Conservation (phyloP, 1,139 yeast species). For the Kluyveromyces sp. region DNA sequence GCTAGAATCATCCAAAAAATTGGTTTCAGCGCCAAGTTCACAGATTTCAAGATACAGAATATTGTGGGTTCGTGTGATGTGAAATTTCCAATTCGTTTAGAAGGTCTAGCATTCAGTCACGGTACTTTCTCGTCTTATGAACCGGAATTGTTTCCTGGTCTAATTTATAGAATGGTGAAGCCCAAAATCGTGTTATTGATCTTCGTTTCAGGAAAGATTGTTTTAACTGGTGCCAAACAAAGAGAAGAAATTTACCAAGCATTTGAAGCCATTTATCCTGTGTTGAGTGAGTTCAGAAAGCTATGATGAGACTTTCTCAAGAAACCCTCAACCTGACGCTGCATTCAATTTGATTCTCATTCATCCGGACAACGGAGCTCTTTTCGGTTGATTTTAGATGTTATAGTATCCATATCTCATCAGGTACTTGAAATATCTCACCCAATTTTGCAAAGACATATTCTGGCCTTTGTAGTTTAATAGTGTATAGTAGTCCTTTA, state of each 20-base stretch:
- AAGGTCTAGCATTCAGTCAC: conserved; percentile 96
- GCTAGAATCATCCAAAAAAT: conserved; percentile 97
- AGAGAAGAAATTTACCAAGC: conserved; percentile 98
- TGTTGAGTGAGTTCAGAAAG: conserved; percentile 94
- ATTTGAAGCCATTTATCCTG: conserved; percentile 96
- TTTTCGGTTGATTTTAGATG: background rate
- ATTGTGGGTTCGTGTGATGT: conserved; percentile 99
- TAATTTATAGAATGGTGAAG: conserved; percentile 98
- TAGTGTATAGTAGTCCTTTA: background rate
- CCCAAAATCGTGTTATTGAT: conserved; percentile 94
- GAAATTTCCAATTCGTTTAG: conserved; percentile 92
- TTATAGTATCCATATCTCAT: background rate
- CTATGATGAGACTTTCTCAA: conserved; percentile 22
- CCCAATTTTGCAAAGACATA: background rate
- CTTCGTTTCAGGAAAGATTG: conserved; percentile 96
- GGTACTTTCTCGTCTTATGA: conserved; percentile 98
- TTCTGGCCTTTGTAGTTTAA: background rate
- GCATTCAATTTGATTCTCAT: background rate
- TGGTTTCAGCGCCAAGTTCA: conserved; percentile 92
- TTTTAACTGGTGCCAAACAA: conserved; percentile 97
- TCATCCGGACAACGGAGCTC: no score
- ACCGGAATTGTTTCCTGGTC: conserved; percentile 97
- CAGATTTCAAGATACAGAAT: conserved; percentile 95
- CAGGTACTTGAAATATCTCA: background rate
- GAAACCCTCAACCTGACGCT: background rate